phyloP scores from a whole-genome alignment of 1,139 yeast genomes.

The Lodderomyces theae region DNA sequence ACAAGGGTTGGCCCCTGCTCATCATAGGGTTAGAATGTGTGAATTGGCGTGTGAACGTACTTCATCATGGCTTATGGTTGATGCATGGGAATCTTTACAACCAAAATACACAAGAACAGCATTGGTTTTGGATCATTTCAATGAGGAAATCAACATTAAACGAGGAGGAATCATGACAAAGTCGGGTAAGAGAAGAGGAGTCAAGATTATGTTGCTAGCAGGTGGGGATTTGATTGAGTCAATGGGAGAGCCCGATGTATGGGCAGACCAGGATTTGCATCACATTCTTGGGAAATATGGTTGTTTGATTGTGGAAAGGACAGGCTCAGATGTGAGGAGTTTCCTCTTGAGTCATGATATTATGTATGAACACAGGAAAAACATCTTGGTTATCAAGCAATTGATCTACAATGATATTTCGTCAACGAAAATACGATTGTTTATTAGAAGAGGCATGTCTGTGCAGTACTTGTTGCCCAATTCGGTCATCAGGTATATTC shows the following conservation, averaged over 20 bases:
- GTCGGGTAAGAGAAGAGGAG: conserved; percentile 78
- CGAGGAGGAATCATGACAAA: conserved; percentile 80
- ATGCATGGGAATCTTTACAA: conserved; percentile 97
- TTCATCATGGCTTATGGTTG: conserved; percentile 97
- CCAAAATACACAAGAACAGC: conserved; percentile 92
- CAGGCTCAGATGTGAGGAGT: conserved; percentile 93
- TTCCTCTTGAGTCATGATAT: conserved; percentile 90
- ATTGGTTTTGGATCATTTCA: conserved; percentile 91
- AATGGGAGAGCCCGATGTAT: conserved; percentile 99
- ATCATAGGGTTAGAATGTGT: conserved; percentile 94
- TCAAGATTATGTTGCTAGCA: conserved; percentile 91
- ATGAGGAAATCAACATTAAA: conserved; percentile 87
- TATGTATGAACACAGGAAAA: conserved; percentile 93
- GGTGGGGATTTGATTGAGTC: conserved; percentile 97
- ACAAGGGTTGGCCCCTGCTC: conserved; percentile 86
- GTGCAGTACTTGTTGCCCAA: conserved; percentile 94
- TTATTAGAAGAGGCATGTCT: conserved; percentile 92
- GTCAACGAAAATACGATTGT: conserved; percentile 89
- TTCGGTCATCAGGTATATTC: conserved; percentile 90
- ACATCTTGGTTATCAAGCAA: conserved; percentile 91
- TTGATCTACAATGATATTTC: conserved; percentile 93
- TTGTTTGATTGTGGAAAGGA: conserved; percentile 91
- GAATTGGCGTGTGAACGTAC: conserved; percentile 97
- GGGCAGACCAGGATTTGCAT: conserved; percentile 96
- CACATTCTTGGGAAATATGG: conserved; percentile 96